phyloP scores from a whole-genome alignment of 805 yeast species.

The Clavispora fructus region DNA sequence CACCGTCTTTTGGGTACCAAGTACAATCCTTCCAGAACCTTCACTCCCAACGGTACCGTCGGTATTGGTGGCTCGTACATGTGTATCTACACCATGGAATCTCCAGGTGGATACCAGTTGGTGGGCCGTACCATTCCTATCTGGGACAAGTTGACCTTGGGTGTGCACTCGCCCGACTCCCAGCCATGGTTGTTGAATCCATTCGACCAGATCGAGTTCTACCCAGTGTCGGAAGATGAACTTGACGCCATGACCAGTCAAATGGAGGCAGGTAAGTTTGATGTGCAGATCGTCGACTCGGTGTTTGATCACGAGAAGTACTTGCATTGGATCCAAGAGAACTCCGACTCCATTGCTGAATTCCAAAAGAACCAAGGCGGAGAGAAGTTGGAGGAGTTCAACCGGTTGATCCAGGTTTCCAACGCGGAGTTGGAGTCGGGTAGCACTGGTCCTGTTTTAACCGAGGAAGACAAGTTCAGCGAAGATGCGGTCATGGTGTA shows the following conservation, averaged over 20 bases:
- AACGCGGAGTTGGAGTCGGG: slow-evolving; percentile 64
- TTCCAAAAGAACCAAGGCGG: slow-evolving; percentile 68
- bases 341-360: slow-evolving; percentile 65
- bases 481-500: slow-evolving; percentile 81
- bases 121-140: slow-evolving; percentile 96
- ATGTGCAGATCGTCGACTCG: slow-evolving; percentile 67
- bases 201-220: slow-evolving; percentile 92
- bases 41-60: slow-evolving; percentile 93
- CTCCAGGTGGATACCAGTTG: slow-evolving; percentile 97
- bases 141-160: slow-evolving; percentile 90
- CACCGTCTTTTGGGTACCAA: slow-evolving; percentile 89
- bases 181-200: slow-evolving; percentile 90
- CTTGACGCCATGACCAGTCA: slow-evolving; percentile 67
- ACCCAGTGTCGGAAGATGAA: slow-evolving; percentile 84
- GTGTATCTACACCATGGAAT: slow-evolving; percentile 97
- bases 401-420: slow-evolving; percentile 72
- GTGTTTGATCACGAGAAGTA: slow-evolving; percentile 82
- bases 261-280: slow-evolving; percentile 74
- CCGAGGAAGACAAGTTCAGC: slow-evolving; percentile 52
- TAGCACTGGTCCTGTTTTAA: slow-evolving; percentile 37
- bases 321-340: slow-evolving; percentile 68
- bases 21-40: slow-evolving; percentile 94
- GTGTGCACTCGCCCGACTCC: slow-evolving; percentile 47
- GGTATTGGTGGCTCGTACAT: slow-evolving; percentile 98
- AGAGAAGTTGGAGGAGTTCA: slow-evolving; percentile 81